A percentile compares a stretch with the other conserved stretches of the same genome.
These are phyloP conservation scores for Metschnikowia noctiluminum DNA, from an alignment of 805 yeast genomes.

Conservation along the genomic window DNA sequence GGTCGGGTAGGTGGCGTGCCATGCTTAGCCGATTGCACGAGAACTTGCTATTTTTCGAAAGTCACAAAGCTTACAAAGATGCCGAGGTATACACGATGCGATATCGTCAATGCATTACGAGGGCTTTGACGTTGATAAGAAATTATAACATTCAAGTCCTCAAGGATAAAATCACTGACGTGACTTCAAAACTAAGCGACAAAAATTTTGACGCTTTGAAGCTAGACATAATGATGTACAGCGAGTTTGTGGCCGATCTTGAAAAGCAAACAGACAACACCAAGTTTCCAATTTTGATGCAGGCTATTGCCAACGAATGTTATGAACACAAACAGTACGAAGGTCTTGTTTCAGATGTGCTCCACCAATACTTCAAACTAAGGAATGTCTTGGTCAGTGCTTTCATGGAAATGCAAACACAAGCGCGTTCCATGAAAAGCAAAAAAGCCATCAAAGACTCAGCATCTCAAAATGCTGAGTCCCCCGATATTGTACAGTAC, in stretches of 20 bases:
- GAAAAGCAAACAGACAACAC: constrained; percentile 16
- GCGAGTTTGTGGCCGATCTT: constrained; percentile 15
- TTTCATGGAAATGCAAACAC: constrained; percentile 34
- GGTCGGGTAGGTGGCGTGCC: constrained; percentile 31
- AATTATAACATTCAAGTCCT: constrained; percentile 56
- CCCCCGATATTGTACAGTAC: constrained; percentile 43
- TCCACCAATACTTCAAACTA: constrained; percentile 56
- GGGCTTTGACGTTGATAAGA: constrained; percentile 72
- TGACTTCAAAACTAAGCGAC: constrained; percentile 5
- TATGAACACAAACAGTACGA: constrained; percentile 49
- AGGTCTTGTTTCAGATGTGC: constrained; percentile 67
- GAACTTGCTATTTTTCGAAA: constrained; percentile 59
- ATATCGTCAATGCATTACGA: constrained; percentile 78
- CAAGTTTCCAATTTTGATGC: constrained; percentile 12
- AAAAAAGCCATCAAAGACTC: background rate
- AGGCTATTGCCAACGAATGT: constrained; percentile 15
- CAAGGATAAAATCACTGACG: constrained; percentile 17
- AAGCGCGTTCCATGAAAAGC: background rate
- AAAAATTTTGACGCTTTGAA: constrained; percentile 9
- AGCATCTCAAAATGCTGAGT: constrained; percentile 5
- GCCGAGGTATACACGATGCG: constrained; percentile 64
- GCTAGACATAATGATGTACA: constrained; percentile 18
- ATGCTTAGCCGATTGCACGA: constrained; percentile 57
- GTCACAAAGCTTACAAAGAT: constrained; percentile 57
- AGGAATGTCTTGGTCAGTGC: constrained; percentile 50